Conservation (phyloP, 2,329 filamentous ascomycete species). For the Nakataea oryzae region DNA sequence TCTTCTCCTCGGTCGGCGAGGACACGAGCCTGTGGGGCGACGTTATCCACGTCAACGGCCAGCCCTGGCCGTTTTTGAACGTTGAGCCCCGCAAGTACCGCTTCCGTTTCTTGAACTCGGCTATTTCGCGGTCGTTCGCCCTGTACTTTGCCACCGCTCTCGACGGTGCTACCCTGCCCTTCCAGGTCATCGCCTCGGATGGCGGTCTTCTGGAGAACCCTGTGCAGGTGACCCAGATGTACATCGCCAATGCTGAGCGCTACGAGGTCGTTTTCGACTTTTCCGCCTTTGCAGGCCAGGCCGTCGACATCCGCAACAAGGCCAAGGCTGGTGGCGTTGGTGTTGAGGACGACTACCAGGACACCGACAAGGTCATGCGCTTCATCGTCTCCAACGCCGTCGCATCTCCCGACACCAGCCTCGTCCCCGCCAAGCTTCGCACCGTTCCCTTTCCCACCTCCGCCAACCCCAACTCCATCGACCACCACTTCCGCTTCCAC, state of each 20-base stretch:
- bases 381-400: constrained; percentile 34
- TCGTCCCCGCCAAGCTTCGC: constrained; percentile 22
- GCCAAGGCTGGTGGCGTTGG: constrained; percentile 22
- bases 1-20: constrained; percentile 33
- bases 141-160: constrained; percentile 31
- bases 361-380: constrained; percentile 40
- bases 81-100: constrained; percentile 52
- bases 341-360: constrained; percentile 35
- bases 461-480: constrained; percentile 18
- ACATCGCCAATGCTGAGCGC: constrained; percentile 43
- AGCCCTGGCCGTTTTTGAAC: constrained; percentile 47
- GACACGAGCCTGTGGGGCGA: constrained; percentile 41
- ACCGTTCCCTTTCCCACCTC: constrained; percentile 26
- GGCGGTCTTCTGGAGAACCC: constrained; percentile 37
- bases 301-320: constrained; percentile 27
- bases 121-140: constrained; percentile 34
- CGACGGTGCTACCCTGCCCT: constrained; percentile 24
- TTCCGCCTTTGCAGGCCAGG: constrained; percentile 32
- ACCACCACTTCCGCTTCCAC: constrained; percentile 35
- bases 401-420: constrained; percentile 19
- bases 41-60: constrained; percentile 46
- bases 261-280: constrained; percentile 51
- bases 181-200: constrained; percentile 44
- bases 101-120: constrained; percentile 40
- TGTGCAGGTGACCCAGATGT: constrained; percentile 15